These are phyloP conservation scores for Wallacemonas rigidus DNA, from an alignment of 208 protist species.

Conservation along the genomic window DNA sequence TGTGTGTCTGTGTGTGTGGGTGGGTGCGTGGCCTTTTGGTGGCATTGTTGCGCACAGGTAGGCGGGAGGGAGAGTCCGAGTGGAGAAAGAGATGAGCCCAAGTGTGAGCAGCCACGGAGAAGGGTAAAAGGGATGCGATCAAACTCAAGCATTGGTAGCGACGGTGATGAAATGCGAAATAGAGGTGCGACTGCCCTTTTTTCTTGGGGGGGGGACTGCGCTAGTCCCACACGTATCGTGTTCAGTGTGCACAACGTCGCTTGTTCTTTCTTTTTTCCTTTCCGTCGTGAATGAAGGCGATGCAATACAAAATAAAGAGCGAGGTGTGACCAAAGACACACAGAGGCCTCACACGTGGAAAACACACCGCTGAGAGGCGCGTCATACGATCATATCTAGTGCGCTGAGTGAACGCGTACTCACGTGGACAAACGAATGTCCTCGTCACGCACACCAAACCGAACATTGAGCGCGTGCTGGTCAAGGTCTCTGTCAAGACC, in stretches of 20 bases:
- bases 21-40: neutral
- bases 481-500: neutral
- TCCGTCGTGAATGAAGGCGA: neutral
- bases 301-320: neutral
- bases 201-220: too few species aligned
- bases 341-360: neutral
- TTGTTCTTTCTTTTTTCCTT: neutral
- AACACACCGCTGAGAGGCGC: neutral
- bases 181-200: too few species aligned
- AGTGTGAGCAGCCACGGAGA: too few species aligned
- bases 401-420: neutral
- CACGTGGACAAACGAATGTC: neutral
- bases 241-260: too few species aligned
- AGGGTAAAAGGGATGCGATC: too few species aligned
- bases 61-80: too few species aligned
- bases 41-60: too few species aligned
- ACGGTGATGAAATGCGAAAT: too few species aligned
- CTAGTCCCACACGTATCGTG: too few species aligned
- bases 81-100: too few species aligned
- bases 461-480: neutral
- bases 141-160: too few species aligned
- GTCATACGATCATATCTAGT: neutral
- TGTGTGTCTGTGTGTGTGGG: neutral
- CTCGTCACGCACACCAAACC: constrained; percentile 2
- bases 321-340: too few species aligned